Conservation (phyloP, 768 basidiomycete species). For the Boletus subparvulus region DNA sequence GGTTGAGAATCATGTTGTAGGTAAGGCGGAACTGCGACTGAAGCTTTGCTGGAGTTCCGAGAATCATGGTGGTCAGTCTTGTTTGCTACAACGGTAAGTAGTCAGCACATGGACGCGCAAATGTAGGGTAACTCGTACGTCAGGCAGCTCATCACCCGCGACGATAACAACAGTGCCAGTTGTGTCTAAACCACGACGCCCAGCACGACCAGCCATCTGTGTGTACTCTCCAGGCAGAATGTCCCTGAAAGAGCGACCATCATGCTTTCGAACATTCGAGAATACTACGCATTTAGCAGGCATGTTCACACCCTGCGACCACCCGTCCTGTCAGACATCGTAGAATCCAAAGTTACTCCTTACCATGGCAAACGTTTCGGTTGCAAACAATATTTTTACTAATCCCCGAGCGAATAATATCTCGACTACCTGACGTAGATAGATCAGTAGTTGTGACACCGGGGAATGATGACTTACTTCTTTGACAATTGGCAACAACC, state of each 20-base stretch:
- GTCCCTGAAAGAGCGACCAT: slow-evolving; percentile 88
- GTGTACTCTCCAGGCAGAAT: slow-evolving; percentile 93
- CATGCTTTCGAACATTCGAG: slow-evolving; percentile 92
- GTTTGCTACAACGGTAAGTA: slow-evolving; percentile 50
- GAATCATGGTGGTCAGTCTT: slow-evolving; percentile 83
- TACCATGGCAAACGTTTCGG: slow-evolving; percentile 99
- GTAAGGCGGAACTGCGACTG: slow-evolving; percentile 96
- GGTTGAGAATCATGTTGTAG: slow-evolving; percentile 98
- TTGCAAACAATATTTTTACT: slow-evolving; percentile 96
- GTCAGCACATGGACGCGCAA: neutral
- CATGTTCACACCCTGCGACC: slow-evolving; percentile 93
- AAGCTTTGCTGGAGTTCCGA: slow-evolving; percentile 89
- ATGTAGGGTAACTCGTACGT: slow-evolving; percentile 50
- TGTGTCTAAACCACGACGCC: slow-evolving; percentile 89
- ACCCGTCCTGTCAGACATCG: slow-evolving; percentile 9
- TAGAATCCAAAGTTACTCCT: slow-evolving; percentile 12
- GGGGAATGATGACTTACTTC: slow-evolving; percentile 54
- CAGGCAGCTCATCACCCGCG: slow-evolving; percentile 79
- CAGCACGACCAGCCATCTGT: slow-evolving; percentile 98
- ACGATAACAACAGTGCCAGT: slow-evolving; percentile 96
- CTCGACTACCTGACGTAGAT: slow-evolving; percentile 76
- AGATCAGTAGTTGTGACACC: neutral
- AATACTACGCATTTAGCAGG: slow-evolving; percentile 97
- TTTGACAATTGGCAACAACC: slow-evolving; percentile 93
- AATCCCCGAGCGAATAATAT: slow-evolving; percentile 93